Evolutionary conservation across 129 eudicot genomes (phyloP).

Genomic region (Lactuca saligna): DNA sequence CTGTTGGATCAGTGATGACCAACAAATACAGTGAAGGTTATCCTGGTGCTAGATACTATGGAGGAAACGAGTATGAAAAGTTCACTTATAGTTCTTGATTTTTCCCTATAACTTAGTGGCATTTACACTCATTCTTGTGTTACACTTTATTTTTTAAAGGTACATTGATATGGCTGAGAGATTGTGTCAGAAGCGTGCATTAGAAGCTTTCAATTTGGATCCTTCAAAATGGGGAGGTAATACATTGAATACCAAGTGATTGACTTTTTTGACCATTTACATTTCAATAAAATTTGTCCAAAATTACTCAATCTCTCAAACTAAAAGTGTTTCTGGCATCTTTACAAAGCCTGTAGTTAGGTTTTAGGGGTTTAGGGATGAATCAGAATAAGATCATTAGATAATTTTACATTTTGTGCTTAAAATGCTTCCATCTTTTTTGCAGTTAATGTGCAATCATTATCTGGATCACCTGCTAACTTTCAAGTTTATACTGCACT

Average conservation of each 20-base stretch:
- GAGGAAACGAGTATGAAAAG: conserved; percentile 82
- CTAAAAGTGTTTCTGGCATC: too few species aligned
- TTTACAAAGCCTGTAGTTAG: too few species aligned
- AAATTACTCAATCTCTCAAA: too few species aligned
- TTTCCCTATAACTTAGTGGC: background rate
- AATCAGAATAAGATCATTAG: too few species aligned
- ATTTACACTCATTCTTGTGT: background rate
- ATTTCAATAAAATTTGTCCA: too few species aligned
- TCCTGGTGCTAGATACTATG: conserved; percentile 98
- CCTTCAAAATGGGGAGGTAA: conserved; percentile 98
- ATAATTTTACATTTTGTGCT: conserved; percentile 14
- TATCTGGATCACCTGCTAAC: conserved; percentile 91
- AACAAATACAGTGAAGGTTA: conserved; percentile 99
- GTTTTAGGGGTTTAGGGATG: too few species aligned
- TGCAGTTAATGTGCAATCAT: conserved; percentile 91
- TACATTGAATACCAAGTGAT: background rate
- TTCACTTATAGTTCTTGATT: background rate
- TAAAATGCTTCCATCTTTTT: conserved; percentile 15
- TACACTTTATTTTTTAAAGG: conserved; percentile 37
- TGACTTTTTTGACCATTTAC: background rate
- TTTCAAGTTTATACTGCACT: conserved; percentile 91
- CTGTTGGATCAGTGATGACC: conserved; percentile 95
- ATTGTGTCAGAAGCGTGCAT: conserved; percentile 86
- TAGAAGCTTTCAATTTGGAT: conserved; percentile 78
- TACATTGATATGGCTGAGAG: conserved; percentile 96